These are phyloP conservation scores for Ustilago tritici DNA, from an alignment of 1,284 basidiomycete species.

Conservation along the genomic window DNA sequence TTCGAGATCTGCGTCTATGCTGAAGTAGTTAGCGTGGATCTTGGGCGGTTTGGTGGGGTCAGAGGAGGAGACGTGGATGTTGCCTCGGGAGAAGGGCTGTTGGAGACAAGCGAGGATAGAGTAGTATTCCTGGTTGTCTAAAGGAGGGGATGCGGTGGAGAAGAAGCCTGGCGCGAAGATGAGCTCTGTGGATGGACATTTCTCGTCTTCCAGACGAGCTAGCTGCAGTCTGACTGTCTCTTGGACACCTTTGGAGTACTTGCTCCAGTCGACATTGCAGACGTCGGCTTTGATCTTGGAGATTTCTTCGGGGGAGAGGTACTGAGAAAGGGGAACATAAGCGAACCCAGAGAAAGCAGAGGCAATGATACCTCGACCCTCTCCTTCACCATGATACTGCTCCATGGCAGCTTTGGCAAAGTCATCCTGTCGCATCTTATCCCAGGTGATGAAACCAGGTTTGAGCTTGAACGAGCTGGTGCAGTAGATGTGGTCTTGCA, in stretches of 20 bases:
- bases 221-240: slow-evolving; percentile 53
- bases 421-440: slow-evolving; percentile 57
- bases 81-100: slow-evolving; percentile 58
- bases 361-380: slow-evolving; percentile 57
- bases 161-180: slow-evolving; percentile 65
- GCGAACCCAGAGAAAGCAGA: slow-evolving; percentile 57
- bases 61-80: slow-evolving; percentile 43
- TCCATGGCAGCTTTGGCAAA: slow-evolving; percentile 60
- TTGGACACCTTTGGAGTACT: slow-evolving; percentile 47
- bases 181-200: slow-evolving; percentile 48
- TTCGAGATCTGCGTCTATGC: slow-evolving; percentile 55
- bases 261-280: slow-evolving; percentile 33
- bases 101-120: slow-evolving; percentile 51
- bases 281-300: slow-evolving; percentile 45
- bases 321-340: slow-evolving; percentile 52
- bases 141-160: slow-evolving; percentile 47
- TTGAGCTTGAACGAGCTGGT: slow-evolving; percentile 58
- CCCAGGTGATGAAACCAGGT: slow-evolving; percentile 55
- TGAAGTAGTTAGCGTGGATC: slow-evolving; percentile 58
- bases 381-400: slow-evolving; percentile 42
- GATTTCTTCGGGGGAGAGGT: slow-evolving; percentile 44
- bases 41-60: slow-evolving; percentile 38
- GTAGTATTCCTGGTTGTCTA: slow-evolving; percentile 55
- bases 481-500: slow-evolving; percentile 73
- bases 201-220: slow-evolving; percentile 45